These are phyloP conservation scores for Umbilicaria muhlenbergii DNA, from an alignment of 495 filamentous ascomycete genomes.

Conservation along the genomic window DNA sequence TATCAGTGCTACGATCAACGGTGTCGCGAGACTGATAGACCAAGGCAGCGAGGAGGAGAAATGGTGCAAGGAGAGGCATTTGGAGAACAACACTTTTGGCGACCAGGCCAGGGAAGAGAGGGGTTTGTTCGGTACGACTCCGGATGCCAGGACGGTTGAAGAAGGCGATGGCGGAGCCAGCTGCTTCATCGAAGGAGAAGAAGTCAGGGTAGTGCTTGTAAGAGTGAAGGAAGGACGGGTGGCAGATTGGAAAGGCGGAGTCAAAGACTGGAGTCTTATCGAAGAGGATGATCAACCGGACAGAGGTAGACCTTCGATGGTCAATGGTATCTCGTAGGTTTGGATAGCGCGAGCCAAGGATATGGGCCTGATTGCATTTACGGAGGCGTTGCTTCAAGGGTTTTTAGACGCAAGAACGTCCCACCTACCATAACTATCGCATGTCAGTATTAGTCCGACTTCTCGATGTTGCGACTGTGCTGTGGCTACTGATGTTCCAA, in stretches of 20 bases:
- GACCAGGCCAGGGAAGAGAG: slow-evolving; percentile 30
- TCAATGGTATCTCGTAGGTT: slow-evolving; percentile 23
- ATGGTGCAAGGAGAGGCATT: slow-evolving; percentile 65
- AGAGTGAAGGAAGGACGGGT: slow-evolving; percentile 58
- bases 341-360: neutral
- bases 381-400: slow-evolving; percentile 2
- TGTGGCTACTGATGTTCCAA: too few relatives aligned
- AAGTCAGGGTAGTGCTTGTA: slow-evolving; percentile 62
- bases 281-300: slow-evolving; percentile 16
- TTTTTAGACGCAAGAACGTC: neutral
- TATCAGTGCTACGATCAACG: slow-evolving; percentile 89
- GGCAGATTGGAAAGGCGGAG: slow-evolving; percentile 67
- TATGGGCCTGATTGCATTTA: neutral
- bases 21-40: slow-evolving; percentile 55
- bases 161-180: slow-evolving; percentile 34
- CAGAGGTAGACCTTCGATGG: slow-evolving; percentile 12
- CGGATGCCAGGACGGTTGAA: slow-evolving; percentile 17
- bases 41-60: slow-evolving; percentile 60
- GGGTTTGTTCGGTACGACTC: slow-evolving; percentile 27
- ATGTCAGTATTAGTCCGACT: too few relatives aligned
- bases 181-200: slow-evolving; percentile 51
- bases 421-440: too few relatives aligned
- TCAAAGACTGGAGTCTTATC: slow-evolving; percentile 53
- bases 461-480: too few relatives aligned
- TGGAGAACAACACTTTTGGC: slow-evolving; percentile 84